phyloP scores from a whole-genome alignment of 1,284 basidiomycete genomes.

The Meira miltonrushii region DNA sequence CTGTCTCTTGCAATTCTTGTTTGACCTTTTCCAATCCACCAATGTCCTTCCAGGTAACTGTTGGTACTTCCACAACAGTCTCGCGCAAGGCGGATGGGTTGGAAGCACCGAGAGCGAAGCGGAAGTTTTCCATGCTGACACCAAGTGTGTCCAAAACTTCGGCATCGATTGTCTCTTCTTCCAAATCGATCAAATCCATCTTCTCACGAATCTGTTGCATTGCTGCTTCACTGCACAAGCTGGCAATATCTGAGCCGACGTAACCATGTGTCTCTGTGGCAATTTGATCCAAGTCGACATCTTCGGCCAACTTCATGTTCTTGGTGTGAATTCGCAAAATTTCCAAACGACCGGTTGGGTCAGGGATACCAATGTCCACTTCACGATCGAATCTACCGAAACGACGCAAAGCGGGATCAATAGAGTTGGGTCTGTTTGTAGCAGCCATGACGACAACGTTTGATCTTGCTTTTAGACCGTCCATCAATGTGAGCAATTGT shows the following conservation, averaged over 20 bases:
- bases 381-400: constrained; percentile 99
- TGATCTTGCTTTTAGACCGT: constrained; percentile 94
- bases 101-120: constrained; percentile 85
- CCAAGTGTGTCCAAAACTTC: constrained; percentile 93
- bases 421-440: constrained; percentile 97
- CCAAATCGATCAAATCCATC: constrained; percentile 83
- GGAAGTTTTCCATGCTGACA: constrained; percentile 98
- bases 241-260: constrained; percentile 94
- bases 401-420: constrained; percentile 93
- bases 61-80: constrained; percentile 93
- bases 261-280: constrained; percentile 99
- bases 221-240: constrained; percentile 91
- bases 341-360: constrained; percentile 95
- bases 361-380: constrained; percentile 97
- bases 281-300: constrained; percentile 94
- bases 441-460: constrained; percentile 99
- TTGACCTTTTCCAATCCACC: constrained; percentile 99
- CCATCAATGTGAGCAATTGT: constrained; percentile 96
- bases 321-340: constrained; percentile 99
- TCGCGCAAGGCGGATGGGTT: constrained; percentile 96
- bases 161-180: constrained; percentile 84
- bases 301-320: constrained; percentile 99
- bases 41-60: constrained; percentile 95
- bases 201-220: constrained; percentile 99
- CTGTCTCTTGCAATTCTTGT: constrained; percentile 96